Percentiles rank a stretch among this genome's conserved stretches.
Conservation (phyloP, 768 basidiomycete species). For the Rhodosporidiobolus sp. region DNA sequence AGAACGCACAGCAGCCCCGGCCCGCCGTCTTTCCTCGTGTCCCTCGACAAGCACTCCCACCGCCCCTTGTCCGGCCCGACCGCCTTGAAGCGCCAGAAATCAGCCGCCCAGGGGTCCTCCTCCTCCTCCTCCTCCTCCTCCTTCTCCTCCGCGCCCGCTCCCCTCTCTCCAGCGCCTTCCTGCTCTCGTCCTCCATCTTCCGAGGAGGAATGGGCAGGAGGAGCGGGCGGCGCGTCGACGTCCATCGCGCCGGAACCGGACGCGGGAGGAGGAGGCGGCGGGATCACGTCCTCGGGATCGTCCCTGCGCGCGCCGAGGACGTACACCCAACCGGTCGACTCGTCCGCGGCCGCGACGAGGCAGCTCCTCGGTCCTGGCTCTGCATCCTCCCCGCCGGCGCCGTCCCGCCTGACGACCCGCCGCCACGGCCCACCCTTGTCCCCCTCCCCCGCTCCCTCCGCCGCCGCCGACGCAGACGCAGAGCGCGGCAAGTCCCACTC, state of each 20-base stretch:
- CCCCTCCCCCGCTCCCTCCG: background rate
- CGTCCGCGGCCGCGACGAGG: conserved; percentile 32
- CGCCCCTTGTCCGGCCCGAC: conserved; percentile 18
- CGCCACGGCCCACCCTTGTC: conserved; percentile 10
- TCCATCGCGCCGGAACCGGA: background rate
- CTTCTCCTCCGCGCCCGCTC: too few species aligned
- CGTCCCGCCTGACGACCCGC: background rate
- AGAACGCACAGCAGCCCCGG: conserved; percentile 28
- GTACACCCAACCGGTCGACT: conserved; percentile 38
- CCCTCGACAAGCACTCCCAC: conserved; percentile 36
- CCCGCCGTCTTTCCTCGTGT: conserved; percentile 32
- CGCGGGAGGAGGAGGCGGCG: too few species aligned
- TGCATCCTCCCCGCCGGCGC: background rate
- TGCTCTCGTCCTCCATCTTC: too few species aligned
- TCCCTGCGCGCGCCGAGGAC: conserved; percentile 30
- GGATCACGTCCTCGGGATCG: conserved; percentile 6
- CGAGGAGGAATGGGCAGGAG: too few species aligned
- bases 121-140: background rate
- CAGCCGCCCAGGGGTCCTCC: conserved; percentile 9
- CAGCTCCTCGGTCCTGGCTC: conserved; percentile 27
- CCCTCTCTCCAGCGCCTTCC: too few species aligned
- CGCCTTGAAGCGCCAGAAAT: conserved; percentile 38
- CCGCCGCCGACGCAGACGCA: background rate
- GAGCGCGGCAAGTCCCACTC: conserved; percentile 24
- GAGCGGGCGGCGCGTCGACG: background rate